phyloP scores from a whole-genome alignment of 257 asterid species.

The Solanum tarapatanum region DNA sequence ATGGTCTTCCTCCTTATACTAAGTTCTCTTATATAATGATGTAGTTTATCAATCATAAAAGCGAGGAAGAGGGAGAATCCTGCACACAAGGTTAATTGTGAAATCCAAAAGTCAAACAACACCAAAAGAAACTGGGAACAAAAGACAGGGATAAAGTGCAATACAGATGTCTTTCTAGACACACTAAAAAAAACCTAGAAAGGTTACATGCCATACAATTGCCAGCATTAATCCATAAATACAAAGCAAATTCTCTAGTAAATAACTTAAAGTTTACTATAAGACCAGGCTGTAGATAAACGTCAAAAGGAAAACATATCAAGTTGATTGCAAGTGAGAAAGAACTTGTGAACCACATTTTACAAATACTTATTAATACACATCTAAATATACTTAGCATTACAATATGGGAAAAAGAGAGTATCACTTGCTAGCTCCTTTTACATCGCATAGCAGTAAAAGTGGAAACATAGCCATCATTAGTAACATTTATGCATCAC shows the following conservation, averaged over 20 bases:
- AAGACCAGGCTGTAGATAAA: background rate
- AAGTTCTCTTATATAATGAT: conserved; percentile 78
- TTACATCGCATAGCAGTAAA: background rate
- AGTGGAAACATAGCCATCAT: background rate
- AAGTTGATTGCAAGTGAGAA: background rate
- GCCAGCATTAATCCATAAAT: background rate
- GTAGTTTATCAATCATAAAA: conserved; percentile 72
- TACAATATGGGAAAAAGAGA: background rate
- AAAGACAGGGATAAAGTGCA: background rate
- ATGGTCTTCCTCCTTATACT: conserved; percentile 57
- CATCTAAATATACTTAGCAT: background rate
- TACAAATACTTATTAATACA: background rate
- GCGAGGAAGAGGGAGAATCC: conserved; percentile 78
- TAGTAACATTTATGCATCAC: background rate
- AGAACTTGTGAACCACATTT: background rate
- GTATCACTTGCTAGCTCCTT: background rate
- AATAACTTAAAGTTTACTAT: background rate
- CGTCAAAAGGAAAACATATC: background rate
- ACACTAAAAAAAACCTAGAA: background rate
- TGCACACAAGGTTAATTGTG: conserved; percentile 12
- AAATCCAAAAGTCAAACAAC: background rate
- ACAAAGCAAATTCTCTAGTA: background rate
- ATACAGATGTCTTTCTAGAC: background rate
- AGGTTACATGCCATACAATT: background rate
- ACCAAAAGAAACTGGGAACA: background rate